These are phyloP conservation scores for Pythium brachiatum DNA, from an alignment of 352 stramenopile genomes.

Conservation along the genomic window DNA sequence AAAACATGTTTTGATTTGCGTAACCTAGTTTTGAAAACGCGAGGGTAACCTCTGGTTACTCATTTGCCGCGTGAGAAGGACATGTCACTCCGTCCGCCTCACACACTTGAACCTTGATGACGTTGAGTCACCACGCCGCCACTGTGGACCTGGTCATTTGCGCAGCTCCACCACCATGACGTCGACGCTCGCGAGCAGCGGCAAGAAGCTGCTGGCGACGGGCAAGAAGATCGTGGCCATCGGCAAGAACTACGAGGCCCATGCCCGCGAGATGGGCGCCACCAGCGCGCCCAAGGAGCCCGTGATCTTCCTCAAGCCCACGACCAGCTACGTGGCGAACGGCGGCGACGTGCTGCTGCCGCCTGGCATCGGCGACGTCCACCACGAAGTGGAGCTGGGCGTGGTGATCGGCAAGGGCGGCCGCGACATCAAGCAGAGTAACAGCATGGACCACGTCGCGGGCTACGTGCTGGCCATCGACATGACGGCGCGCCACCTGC, in stretches of 20 bases:
- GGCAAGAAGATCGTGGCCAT: slow-evolving; percentile 84
- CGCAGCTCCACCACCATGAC: too few species aligned
- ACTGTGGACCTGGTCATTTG: too few species aligned
- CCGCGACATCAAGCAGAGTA: slow-evolving; percentile 54
- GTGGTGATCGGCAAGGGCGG: slow-evolving; percentile 71
- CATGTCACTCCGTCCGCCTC: background rate
- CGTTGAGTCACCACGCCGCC: too few species aligned
- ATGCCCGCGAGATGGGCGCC: slow-evolving; percentile 77
- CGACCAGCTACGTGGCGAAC: slow-evolving; percentile 63
- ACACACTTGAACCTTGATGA: background rate
- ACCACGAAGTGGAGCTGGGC: slow-evolving; percentile 84
- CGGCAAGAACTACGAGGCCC: slow-evolving; percentile 84
- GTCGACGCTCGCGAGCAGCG: slow-evolving; percentile 27
- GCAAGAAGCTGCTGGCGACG: slow-evolving; percentile 54
- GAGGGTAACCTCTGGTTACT: slow-evolving; percentile 1
- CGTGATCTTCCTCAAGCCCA: slow-evolving; percentile 84
- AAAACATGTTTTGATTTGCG: background rate
- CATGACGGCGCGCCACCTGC: slow-evolving; percentile 76
- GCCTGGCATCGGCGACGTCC: slow-evolving; percentile 66
- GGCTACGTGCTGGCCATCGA: slow-evolving; percentile 79
- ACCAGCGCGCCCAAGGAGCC: slow-evolving; percentile 60
- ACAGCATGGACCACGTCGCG: slow-evolving; percentile 67
- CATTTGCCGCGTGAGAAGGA: background rate
- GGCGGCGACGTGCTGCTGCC: slow-evolving; percentile 60
- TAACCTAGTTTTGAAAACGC: background rate